A percentile compares a stretch with the other conserved stretches of the same genome.
Conservation (phyloP, 2,329 filamentous ascomycete genomes). For the Botrytis fragariae region DNA sequence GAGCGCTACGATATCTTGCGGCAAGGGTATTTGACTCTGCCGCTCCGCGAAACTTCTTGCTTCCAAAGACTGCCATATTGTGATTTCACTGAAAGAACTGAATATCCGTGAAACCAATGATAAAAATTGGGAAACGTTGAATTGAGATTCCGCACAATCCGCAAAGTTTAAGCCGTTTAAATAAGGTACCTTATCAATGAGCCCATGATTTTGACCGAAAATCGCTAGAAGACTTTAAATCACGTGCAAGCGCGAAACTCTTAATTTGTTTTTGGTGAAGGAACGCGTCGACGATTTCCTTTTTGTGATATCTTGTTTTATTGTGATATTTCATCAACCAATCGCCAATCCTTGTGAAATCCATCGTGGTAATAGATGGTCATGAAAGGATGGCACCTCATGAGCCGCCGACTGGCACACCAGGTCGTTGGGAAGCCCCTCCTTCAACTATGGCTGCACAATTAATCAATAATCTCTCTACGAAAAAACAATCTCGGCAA, state of each 20-base stretch:
- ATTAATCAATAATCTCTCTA: slow-evolving; percentile 76
- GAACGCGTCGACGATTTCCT: slow-evolving; percentile 14
- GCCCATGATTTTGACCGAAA: background rate
- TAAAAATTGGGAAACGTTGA: background rate
- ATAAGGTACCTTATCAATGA: background rate
- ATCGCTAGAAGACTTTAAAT: background rate
- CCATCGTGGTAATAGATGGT: slow-evolving; percentile 24
- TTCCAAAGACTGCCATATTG: slow-evolving; percentile 61
- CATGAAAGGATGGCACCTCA: slow-evolving; percentile 30
- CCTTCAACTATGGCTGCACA: slow-evolving; percentile 86
- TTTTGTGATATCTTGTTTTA: background rate
- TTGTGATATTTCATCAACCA: background rate
- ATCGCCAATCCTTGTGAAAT: background rate
- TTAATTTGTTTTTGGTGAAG: background rate
- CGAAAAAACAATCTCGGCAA: slow-evolving; percentile 58
- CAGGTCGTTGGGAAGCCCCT: slow-evolving; percentile 40
- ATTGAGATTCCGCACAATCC: background rate
- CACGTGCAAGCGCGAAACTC: slow-evolving; percentile 3
- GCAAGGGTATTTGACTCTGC: slow-evolving; percentile 68
- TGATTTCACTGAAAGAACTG: too few relatives aligned
- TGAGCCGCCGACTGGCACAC: slow-evolving; percentile 3
- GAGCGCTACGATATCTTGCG: slow-evolving; percentile 69
- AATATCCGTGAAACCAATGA: background rate
- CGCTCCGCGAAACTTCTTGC: slow-evolving; percentile 67
- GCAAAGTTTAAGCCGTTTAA: background rate